Percentiles rank a stretch among this genome's conserved stretches.
These are phyloP conservation scores for Spathaspora gorwiae DNA, from an alignment of 805 yeast genomes.

Conservation along the genomic window DNA sequence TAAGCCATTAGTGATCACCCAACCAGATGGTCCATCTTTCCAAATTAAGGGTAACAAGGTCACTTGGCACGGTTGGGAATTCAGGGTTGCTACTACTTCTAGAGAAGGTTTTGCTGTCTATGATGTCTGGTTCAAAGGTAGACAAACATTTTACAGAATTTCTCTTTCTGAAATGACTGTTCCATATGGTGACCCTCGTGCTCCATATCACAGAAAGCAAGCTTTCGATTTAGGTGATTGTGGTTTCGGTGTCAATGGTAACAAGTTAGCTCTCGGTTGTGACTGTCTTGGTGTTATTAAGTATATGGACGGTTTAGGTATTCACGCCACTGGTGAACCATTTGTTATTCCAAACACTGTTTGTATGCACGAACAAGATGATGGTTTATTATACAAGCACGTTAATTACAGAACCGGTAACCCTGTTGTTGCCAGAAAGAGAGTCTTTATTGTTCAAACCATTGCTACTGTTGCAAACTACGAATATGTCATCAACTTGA, in stretches of 20 bases:
- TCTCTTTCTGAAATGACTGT: conserved; percentile 82
- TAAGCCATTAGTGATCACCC: conserved; percentile 64
- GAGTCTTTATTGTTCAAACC: conserved; percentile 75
- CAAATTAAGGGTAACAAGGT: conserved; percentile 51
- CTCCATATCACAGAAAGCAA: conserved; percentile 78
- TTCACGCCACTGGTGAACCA: conserved; percentile 58
- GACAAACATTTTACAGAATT: conserved; percentile 69
- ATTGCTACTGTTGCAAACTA: conserved; percentile 83
- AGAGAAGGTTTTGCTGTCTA: conserved; percentile 80
- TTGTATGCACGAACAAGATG: conserved; percentile 78
- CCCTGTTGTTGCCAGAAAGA: conserved; percentile 71
- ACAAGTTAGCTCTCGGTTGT: conserved; percentile 67
- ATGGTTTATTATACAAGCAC: conserved; percentile 74
- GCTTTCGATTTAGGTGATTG: conserved; percentile 84
- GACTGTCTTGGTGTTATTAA: conserved; percentile 79
- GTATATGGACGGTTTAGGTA: conserved; percentile 60
- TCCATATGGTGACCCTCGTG: conserved; percentile 80
- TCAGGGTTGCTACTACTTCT: conserved; percentile 61
- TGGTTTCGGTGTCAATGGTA: conserved; percentile 74
- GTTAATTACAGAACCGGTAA: conserved; percentile 69
- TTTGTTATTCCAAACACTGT: conserved; percentile 61
- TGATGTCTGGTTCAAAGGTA: conserved; percentile 70
- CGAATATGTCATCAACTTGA: conserved; percentile 69
- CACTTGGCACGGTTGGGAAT: conserved; percentile 82
- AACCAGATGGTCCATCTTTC: conserved; percentile 81